Evolutionary conservation across 495 filamentous ascomycete genomes (phyloP), one percentile per base, ranked within the genome.

Genomic region (Penicillium nucicola): DNA sequence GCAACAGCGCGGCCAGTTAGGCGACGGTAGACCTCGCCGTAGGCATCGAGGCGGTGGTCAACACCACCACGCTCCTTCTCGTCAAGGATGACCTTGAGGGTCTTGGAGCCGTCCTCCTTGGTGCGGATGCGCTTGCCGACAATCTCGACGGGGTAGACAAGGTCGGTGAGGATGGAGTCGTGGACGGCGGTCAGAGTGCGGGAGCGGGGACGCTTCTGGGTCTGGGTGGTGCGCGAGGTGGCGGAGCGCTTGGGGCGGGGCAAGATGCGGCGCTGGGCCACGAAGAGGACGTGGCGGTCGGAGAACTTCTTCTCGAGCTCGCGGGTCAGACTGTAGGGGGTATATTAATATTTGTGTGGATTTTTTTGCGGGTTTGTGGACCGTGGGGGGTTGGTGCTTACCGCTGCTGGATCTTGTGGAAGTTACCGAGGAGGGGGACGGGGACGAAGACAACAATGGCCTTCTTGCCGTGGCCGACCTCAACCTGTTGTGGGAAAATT

Each of bases 291-390:
- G 78, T 98, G 93, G 77, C 93, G 92, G 84, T 97, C 93, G 60
- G 93, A 96, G 89, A 98, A 98, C 82, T 97, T 98, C 90, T 98
- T 97, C 84, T 98, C 93, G 66, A 98, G 91, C 84, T 98, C 93
- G 76, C 93, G 93, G 77, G 93, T 97, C 62, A 98, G 86, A 69
- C 93, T 97, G 66, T 11, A 35, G 17, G 45, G 42, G 25, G 25
- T 39, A 34, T 5, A 28, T 48, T 41, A 48, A 37, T 53, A 46
- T 46, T 45, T 42, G 17, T 43, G 33, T 28, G 15, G n/a, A 36
- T 38, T 14, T 43, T 31, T 31, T n/a, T n/a, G n/a, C n/a, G n/a
- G n/a, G 14, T 30, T 33, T 4, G 14, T 9, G 35, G 38, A 25
- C 15, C 15, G 10, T n/a, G n/a, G n/a, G 28, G 32, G 44, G 48